These are phyloP conservation scores for Hericium coralloides DNA, from an alignment of 768 basidiomycete genomes.

Conservation along the genomic window DNA sequence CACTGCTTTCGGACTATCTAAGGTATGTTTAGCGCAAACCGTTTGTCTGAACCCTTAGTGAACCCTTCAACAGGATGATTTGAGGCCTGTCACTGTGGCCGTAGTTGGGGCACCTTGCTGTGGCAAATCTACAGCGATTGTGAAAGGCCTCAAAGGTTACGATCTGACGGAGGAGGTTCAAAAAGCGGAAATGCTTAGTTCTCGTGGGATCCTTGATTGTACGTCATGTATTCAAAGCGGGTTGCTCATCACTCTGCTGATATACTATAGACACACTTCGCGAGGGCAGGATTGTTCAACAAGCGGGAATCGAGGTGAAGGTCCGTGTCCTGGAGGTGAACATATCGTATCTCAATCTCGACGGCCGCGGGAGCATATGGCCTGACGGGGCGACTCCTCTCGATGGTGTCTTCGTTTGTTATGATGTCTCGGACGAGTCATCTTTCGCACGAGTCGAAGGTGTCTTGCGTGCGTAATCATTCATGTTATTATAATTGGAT, in stretches of 20 bases:
- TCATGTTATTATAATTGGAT: background rate
- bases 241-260: background rate
- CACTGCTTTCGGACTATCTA: background rate
- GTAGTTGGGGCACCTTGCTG: slow-evolving; percentile 73
- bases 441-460: slow-evolving; percentile 63
- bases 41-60: background rate
- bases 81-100: slow-evolving; percentile 45
- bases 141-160: slow-evolving; percentile 62
- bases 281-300: slow-evolving; percentile 25
- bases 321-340: slow-evolving; percentile 26
- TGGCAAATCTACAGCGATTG: slow-evolving; percentile 80
- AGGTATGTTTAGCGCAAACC: background rate
- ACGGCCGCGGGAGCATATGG: slow-evolving; percentile 28
- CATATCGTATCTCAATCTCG: slow-evolving; percentile 21
- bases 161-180: slow-evolving; percentile 29
- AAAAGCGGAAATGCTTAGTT: slow-evolving; percentile 12
- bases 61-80: slow-evolving; percentile 1
- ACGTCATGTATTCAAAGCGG: slow-evolving; percentile 16
- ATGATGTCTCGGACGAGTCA: slow-evolving; percentile 54
- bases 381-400: slow-evolving; percentile 49
- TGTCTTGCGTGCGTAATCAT: slow-evolving; percentile 54
- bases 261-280: slow-evolving; percentile 29
- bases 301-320: slow-evolving; percentile 7
- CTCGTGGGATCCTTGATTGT: slow-evolving; percentile 18
- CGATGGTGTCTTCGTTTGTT: slow-evolving; percentile 81